Conservation (phyloP, 1,284 basidiomycete species). For the Trametes polyzona region DNA sequence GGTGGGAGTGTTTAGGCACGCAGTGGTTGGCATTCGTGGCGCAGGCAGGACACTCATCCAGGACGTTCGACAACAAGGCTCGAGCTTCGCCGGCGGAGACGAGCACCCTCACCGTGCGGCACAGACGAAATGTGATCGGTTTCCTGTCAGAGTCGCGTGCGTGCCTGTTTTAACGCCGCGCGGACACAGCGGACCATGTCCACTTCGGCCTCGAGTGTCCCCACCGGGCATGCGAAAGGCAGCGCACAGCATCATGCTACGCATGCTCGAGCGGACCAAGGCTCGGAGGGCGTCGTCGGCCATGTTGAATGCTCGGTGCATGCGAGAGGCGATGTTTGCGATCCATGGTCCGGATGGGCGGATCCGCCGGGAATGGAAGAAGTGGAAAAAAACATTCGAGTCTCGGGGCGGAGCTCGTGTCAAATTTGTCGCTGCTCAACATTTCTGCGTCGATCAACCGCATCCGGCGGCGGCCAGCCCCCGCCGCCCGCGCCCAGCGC, state of each 20-base stretch:
- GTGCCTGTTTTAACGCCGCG: slow-evolving; percentile 2
- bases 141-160: neutral
- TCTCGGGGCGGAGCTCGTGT: slow-evolving; percentile 13
- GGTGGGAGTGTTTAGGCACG: neutral
- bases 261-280: neutral
- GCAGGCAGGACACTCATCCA: slow-evolving; percentile 11
- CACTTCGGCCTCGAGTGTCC: neutral
- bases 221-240: neutral
- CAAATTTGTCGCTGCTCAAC: neutral
- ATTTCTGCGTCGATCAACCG: slow-evolving; percentile 7
- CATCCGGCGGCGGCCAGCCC: neutral
- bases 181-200: neutral
- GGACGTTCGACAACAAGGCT: neutral
- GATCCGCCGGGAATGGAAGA: slow-evolving; percentile 2
- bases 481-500: neutral
- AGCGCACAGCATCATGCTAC: neutral
- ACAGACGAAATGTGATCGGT: neutral
- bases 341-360: neutral
- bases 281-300: too few relatives aligned
- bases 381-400: neutral
- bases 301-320: too few relatives aligned
- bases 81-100: too few relatives aligned
- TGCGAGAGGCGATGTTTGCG: neutral
- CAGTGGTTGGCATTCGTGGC: neutral
- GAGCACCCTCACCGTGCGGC: too few relatives aligned